Evolutionary conservation across 768 basidiomycete species (phyloP), one percentile per base, ranked within the genome.

Genomic region (Favolaschia claudopus): DNA sequence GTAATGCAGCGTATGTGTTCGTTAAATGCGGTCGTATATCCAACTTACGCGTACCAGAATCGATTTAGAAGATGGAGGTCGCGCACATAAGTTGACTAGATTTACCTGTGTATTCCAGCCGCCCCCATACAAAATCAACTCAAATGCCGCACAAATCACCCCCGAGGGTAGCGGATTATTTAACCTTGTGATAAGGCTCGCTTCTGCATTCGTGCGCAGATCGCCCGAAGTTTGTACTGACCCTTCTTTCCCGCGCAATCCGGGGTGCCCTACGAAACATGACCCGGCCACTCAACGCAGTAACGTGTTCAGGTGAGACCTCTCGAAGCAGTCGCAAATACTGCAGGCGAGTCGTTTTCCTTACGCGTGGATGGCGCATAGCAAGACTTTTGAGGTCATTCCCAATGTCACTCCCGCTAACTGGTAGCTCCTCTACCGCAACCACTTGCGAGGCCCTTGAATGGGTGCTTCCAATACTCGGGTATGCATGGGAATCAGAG

Each of bases 1-100:
- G 84, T 91, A 69, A 81, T 99, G 47, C 85, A 90, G 72, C 87
- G 95, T 93, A 75, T 64, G 92, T 80, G 28, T 49, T 40, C 45
- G 42, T 50, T 5, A 34, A 25, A 45, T 37, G 45, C 31, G 25
- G 55, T 22, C 24, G 6, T 52, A 19, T 25, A 13, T 43, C 29
- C 32, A 27, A 50, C 59, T 56, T 22, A 38, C 37, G 15, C 27
- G 24, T 43, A 29, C 20, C 54, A 81, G 78, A 78, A 74, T 76
- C 79, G 46, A 73, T 79, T 67, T 80, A 72, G 75, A 50, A 55
- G 25, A 22, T 40, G 60, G 59, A 43, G 25, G 34, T 60, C 24
- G 49, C 45, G 63, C 62, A 68, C 54, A 46, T 47, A 58, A 59
- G 62, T 56, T 53, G 65, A 52, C 47, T 61, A 62, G 49, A 56